These are phyloP conservation scores for Tetrapisispora nanseiensis DNA, from an alignment of 805 yeast species.

Conservation along the genomic window DNA sequence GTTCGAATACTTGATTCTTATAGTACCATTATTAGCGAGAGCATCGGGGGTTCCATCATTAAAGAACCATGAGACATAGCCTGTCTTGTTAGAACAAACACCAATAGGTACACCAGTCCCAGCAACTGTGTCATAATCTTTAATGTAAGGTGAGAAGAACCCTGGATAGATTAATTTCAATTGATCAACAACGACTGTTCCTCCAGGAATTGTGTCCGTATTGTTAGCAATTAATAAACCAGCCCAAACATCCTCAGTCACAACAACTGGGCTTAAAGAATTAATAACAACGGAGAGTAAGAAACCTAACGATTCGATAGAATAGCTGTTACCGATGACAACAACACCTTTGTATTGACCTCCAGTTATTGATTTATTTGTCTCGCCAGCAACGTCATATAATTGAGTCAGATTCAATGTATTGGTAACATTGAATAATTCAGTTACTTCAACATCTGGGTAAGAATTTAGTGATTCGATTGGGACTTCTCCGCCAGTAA, in stretches of 20 bases:
- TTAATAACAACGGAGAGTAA: conserved; percentile 17
- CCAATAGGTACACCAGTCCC: conserved; percentile 21
- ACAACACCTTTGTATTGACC: conserved; percentile 15
- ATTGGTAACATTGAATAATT: conserved; percentile 16
- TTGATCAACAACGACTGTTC: conserved; percentile 13
- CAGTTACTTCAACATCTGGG: conserved; percentile 6
- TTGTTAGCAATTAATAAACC: conserved; percentile 19
- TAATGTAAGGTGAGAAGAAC: conserved; percentile 17
- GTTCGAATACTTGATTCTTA: conserved; percentile 16
- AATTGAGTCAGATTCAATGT: conserved; percentile 20
- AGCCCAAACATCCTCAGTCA: conserved; percentile 13
- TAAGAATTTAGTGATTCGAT: conserved; percentile 6
- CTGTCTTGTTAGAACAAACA: conserved; percentile 8
- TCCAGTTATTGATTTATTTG: conserved; percentile 10
- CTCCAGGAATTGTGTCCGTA: conserved; percentile 12
- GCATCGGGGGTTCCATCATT: conserved; percentile 15
- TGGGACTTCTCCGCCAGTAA: conserved; percentile 17
- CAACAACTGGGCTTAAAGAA: conserved; percentile 17
- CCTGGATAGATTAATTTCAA: conserved; percentile 24
- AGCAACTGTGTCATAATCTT: conserved; percentile 15
- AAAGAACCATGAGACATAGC: conserved; percentile 17
- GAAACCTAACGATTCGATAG: conserved; percentile 22
- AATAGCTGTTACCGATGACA: conserved; percentile 15
- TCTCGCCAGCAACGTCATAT: conserved; percentile 8
- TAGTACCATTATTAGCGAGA: conserved; percentile 12